Conservation (phyloP, 805 yeast genomes). For the Barnettozyma vustinii region DNA sequence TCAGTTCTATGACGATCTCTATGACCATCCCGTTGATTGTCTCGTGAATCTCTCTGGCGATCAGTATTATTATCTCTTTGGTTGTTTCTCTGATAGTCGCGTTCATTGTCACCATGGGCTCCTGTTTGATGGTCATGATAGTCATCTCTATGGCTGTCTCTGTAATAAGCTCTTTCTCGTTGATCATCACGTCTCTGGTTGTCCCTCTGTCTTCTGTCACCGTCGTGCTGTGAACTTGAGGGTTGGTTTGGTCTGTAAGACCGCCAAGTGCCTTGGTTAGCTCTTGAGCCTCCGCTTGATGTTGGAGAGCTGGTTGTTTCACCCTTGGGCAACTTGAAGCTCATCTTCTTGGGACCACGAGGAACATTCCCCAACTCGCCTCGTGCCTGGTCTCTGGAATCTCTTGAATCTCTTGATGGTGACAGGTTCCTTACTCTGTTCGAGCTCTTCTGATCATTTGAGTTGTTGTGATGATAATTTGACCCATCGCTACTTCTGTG, state of each 20-base stretch:
- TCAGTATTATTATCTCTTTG: not conserved
- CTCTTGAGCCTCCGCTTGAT: slow-evolving; percentile 2
- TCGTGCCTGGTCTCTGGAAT: not conserved
- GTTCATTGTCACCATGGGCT: not conserved
- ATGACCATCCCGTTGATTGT: not conserved
- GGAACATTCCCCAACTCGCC: slow-evolving; percentile 10
- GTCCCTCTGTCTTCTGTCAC: not conserved
- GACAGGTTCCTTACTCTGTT: slow-evolving; percentile 3
- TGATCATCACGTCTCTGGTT: not conserved
- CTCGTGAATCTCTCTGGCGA: not conserved
- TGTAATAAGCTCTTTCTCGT: not conserved
- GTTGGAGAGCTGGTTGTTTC: not conserved
- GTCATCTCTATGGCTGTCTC: not conserved
- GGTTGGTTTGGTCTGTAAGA: slow-evolving; percentile 5
- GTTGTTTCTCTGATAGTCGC: not conserved
- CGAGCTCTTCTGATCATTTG: not conserved
- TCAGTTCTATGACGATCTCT: not conserved
- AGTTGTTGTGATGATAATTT: not conserved
- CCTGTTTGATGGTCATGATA: not conserved
- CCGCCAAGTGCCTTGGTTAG: slow-evolving; percentile 4
- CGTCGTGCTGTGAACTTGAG: not conserved
- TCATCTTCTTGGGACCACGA: slow-evolving; percentile 17
- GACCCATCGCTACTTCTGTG: not conserved
- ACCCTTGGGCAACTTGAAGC: slow-evolving; percentile 17
- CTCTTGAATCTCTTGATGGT: slow-evolving; percentile 1